These are phyloP conservation scores for Dothideomycetes sp. DNA, from an alignment of 2,329 filamentous ascomycete species.

Conservation along the genomic window DNA sequence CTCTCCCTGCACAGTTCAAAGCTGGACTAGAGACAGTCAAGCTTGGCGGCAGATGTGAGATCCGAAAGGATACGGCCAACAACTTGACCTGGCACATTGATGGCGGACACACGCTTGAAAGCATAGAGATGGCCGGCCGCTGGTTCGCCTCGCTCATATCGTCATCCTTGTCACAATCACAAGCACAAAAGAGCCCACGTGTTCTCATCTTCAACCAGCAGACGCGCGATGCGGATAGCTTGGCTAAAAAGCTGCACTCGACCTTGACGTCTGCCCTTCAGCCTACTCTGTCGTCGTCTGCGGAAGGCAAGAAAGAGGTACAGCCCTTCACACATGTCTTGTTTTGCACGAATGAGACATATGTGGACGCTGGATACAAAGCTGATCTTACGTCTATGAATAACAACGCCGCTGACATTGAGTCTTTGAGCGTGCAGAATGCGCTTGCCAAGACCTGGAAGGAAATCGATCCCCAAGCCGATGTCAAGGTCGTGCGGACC, in stretches of 20 bases:
- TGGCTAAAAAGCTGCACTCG: slow-evolving; percentile 53
- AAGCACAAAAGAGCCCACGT: slow-evolving; percentile 25
- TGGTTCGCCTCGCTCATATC: slow-evolving; percentile 55
- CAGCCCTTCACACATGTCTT: slow-evolving; percentile 59
- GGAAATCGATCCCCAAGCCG: slow-evolving; percentile 39
- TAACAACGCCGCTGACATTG: slow-evolving; percentile 46
- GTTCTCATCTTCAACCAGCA: slow-evolving; percentile 89
- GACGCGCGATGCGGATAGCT: slow-evolving; percentile 59
- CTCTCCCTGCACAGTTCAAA: too few species aligned
- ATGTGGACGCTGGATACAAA: slow-evolving; percentile 47
- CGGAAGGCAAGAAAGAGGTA: background rate
- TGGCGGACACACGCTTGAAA: slow-evolving; percentile 79
- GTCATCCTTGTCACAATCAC: slow-evolving; percentile 17
- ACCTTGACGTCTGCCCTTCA: slow-evolving; percentile 37
- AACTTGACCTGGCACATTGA: slow-evolving; percentile 69
- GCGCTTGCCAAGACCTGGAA: slow-evolving; percentile 51
- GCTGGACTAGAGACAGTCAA: slow-evolving; percentile 58
- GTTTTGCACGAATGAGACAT: slow-evolving; percentile 71
- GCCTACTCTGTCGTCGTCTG: slow-evolving; percentile 12
- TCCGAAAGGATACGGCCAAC: slow-evolving; percentile 40
- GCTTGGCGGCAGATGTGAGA: slow-evolving; percentile 70
- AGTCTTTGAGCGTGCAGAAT: slow-evolving; percentile 55
- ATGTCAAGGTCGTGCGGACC: slow-evolving; percentile 49
- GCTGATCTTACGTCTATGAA: slow-evolving; percentile 55
- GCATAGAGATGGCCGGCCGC: slow-evolving; percentile 60